Percentiles rank a stretch among this genome's conserved stretches.
phyloP scores from a whole-genome alignment of 345 rosid genomes.

The Arabidopsis suecica region DNA sequence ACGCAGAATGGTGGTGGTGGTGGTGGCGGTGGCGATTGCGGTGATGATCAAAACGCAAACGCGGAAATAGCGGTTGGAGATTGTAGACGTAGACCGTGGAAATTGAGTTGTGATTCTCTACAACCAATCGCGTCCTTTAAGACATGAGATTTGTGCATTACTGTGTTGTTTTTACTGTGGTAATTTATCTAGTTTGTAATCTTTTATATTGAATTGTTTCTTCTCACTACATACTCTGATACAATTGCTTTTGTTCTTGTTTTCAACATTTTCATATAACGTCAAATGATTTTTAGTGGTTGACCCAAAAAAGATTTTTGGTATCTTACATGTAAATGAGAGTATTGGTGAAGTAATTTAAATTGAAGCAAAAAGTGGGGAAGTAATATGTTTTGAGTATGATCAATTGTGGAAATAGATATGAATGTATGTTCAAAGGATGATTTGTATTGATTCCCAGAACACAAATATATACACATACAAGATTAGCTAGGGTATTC shows the following conservation, averaged over 20 bases:
- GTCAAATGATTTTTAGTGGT: neutral
- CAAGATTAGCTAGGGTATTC: no score
- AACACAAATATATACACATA: no score
- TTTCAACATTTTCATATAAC: neutral
- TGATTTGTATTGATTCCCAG: no score
- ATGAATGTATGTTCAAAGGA: no score
- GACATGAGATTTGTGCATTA: conserved; percentile 28
- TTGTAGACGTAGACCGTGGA: conserved; percentile 35
- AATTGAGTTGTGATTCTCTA: conserved; percentile 26
- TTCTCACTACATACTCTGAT: neutral
- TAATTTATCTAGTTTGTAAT: conserved; percentile 25
- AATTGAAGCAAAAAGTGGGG: neutral
- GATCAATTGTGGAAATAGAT: neutral
- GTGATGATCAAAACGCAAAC: conserved; percentile 23
- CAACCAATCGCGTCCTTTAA: conserved; percentile 39
- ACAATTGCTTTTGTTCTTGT: neutral
- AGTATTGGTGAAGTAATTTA: neutral
- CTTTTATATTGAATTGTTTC: neutral
- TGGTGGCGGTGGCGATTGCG: neutral
- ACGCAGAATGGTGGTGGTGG: conserved; percentile 21
- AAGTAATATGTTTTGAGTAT: neutral
- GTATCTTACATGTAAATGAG: neutral
- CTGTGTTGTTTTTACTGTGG: conserved; percentile 4
- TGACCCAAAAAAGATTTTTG: neutral
- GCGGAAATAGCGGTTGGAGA: conserved; percentile 40